phyloP scores from a whole-genome alignment of 2,329 filamentous ascomycete genomes.

The Elsinoe australis region DNA sequence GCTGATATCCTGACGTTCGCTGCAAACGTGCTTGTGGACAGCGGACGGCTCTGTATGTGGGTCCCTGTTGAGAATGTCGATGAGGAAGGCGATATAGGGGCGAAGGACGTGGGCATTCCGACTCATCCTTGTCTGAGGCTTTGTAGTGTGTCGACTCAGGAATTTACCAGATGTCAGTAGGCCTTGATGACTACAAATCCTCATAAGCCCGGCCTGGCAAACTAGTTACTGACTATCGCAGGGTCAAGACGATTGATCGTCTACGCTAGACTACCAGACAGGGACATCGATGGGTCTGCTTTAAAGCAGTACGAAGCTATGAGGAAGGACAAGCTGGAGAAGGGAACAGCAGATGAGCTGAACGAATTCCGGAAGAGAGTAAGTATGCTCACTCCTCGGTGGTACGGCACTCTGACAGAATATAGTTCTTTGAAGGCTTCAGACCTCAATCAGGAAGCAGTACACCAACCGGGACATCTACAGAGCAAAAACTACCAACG shows the following conservation, averaged over 20 bases:
- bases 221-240: no score
- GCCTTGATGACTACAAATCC: neutral
- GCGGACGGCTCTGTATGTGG: slow-evolving; percentile 75
- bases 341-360: slow-evolving; percentile 55
- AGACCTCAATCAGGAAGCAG: slow-evolving; percentile 21
- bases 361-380: slow-evolving; percentile 57
- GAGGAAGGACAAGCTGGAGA: slow-evolving; percentile 33
- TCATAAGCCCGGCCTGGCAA: no score
- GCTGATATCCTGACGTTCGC: slow-evolving; percentile 84
- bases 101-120: slow-evolving; percentile 45
- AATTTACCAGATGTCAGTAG: slow-evolving; percentile 74
- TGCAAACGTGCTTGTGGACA: slow-evolving; percentile 64
- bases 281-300: slow-evolving; percentile 37
- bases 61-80: slow-evolving; percentile 21
- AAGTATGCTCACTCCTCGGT: slow-evolving; percentile 7
- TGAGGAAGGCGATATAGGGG: slow-evolving; percentile 12
- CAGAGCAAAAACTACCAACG: no score
- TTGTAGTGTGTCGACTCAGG: slow-evolving; percentile 70
- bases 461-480: no score
- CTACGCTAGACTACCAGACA: slow-evolving; percentile 64
- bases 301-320: slow-evolving; percentile 25
- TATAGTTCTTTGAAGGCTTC: slow-evolving; percentile 33
- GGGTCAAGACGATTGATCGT: slow-evolving; percentile 86
- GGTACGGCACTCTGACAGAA: slow-evolving; percentile 15
- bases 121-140: slow-evolving; percentile 67